A percentile compares a stretch with the other conserved stretches of the same genome.
These are phyloP conservation scores for Herpotrichia juniperi DNA, from an alignment of 2,329 filamentous ascomycete species.

Conservation along the genomic window DNA sequence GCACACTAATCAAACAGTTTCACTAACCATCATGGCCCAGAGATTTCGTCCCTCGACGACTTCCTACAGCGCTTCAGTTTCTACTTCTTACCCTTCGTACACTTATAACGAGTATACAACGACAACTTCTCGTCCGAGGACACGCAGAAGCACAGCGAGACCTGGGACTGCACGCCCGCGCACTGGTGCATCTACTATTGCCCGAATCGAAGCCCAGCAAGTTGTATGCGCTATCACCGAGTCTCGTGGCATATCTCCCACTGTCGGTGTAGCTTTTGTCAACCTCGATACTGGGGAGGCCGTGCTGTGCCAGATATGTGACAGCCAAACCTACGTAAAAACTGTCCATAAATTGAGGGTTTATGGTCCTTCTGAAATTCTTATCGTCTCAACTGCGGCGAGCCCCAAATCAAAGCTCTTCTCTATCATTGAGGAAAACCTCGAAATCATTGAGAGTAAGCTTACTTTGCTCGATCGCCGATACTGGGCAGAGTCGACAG, in stretches of 20 bases:
- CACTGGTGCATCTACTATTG: slow-evolving; percentile 64
- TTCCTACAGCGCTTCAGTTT: slow-evolving; percentile 38
- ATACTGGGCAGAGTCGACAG: slow-evolving; percentile 81
- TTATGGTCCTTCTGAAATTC: slow-evolving; percentile 77
- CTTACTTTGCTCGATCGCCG: slow-evolving; percentile 73
- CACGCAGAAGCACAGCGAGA: slow-evolving; percentile 39
- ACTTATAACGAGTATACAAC: slow-evolving; percentile 45
- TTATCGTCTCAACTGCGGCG: slow-evolving; percentile 76
- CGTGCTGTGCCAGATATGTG: slow-evolving; percentile 87
- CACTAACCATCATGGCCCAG: slow-evolving; percentile 34
- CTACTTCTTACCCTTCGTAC: slow-evolving; percentile 37
- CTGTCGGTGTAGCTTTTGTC: slow-evolving; percentile 84
- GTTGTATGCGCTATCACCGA: slow-evolving; percentile 90
- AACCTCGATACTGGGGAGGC: slow-evolving; percentile 86
- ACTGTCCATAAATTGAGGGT: slow-evolving; percentile 87
- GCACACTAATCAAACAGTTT: slow-evolving; percentile 21
- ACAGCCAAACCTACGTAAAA: slow-evolving; percentile 88
- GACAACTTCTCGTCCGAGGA: slow-evolving; percentile 41
- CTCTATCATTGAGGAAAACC: slow-evolving; percentile 74
- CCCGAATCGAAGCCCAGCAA: slow-evolving; percentile 65
- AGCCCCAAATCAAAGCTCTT: slow-evolving; percentile 75
- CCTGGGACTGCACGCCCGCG: slow-evolving; percentile 56
- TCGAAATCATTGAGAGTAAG: slow-evolving; percentile 62
- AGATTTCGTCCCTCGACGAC: slow-evolving; percentile 27
- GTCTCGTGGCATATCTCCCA: slow-evolving; percentile 83